These are phyloP conservation scores for Entonaema liquescens DNA, from an alignment of 495 filamentous ascomycete species.

Conservation along the genomic window DNA sequence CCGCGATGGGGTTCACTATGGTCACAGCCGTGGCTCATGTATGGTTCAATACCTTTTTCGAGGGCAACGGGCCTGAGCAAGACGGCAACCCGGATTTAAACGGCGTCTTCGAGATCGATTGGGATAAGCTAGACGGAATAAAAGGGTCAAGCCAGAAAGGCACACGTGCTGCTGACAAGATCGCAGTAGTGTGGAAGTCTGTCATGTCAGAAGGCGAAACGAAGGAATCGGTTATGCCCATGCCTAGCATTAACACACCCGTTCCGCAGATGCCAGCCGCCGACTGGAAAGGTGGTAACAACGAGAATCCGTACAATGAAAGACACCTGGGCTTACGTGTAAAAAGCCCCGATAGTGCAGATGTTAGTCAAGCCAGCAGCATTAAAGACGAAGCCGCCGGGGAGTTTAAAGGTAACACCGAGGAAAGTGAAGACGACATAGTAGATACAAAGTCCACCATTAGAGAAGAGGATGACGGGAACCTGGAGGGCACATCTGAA, in stretches of 20 bases:
- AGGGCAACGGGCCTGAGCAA: slow-evolving; percentile 76
- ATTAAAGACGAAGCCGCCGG: slow-evolving; percentile 43
- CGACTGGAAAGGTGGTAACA: slow-evolving; percentile 71
- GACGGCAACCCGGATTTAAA: slow-evolving; percentile 56
- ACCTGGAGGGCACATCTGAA: neutral
- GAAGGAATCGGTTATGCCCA: slow-evolving; percentile 61
- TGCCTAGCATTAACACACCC: slow-evolving; percentile 68
- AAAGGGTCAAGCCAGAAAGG: slow-evolving; percentile 86
- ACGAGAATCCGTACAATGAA: slow-evolving; percentile 54
- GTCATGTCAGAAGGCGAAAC: slow-evolving; percentile 34
- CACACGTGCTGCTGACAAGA: slow-evolving; percentile 76
- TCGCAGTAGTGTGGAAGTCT: slow-evolving; percentile 85
- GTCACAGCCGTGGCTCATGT: slow-evolving; percentile 93
- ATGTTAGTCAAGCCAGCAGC: slow-evolving; percentile 70
- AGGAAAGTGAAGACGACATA: slow-evolving; percentile 22
- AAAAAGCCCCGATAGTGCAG: slow-evolving; percentile 65
- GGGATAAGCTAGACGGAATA: slow-evolving; percentile 68
- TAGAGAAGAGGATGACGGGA: neutral
- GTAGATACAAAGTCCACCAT: slow-evolving; percentile 4
- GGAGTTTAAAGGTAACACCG: slow-evolving; percentile 20
- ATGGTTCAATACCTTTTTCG: slow-evolving; percentile 96
- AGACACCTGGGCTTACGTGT: slow-evolving; percentile 73
- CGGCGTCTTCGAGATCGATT: slow-evolving; percentile 67
- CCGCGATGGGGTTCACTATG: slow-evolving; percentile 81
- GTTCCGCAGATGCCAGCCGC: slow-evolving; percentile 73